phyloP scores from a whole-genome alignment of 371 early-diverging fungal species.

The Lichtheimia corymbifera region DNA sequence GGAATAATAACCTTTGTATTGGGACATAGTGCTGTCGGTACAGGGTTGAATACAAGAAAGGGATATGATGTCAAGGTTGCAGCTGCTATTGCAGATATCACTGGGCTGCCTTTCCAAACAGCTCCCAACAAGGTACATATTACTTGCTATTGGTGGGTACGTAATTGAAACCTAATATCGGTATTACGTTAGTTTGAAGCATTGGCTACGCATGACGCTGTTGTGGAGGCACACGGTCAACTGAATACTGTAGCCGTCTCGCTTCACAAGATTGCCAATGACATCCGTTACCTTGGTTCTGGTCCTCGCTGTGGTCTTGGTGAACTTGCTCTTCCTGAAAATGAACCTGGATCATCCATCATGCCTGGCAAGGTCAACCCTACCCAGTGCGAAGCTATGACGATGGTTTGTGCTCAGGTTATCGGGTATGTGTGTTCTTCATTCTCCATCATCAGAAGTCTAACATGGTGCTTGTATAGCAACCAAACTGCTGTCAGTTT shows the following conservation, averaged over 20 bases:
- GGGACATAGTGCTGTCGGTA: constrained; percentile 72
- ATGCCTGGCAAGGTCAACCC: constrained; percentile 96
- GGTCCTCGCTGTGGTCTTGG: constrained; percentile 93
- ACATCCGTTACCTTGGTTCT: constrained; percentile 85
- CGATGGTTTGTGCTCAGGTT: constrained; percentile 92
- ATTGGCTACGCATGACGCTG: constrained; percentile 87
- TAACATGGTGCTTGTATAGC: constrained; percentile 22
- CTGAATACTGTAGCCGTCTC: constrained; percentile 85
- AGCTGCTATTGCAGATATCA: constrained; percentile 67
- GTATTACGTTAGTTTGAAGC: constrained; percentile 70
- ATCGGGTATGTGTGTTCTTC: constrained; percentile 32
- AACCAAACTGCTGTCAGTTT: constrained; percentile 82
- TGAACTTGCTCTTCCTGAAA: constrained; percentile 84
- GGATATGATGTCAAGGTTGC: constrained; percentile 83
- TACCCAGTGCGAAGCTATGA: constrained; percentile 92
- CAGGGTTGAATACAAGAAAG: constrained; percentile 80
- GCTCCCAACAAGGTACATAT: constrained; percentile 88
- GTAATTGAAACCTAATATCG: not conserved
- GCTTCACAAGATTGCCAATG: constrained; percentile 91
- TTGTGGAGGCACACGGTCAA: constrained; percentile 86
- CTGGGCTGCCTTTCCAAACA: constrained; percentile 75
- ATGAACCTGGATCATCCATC: constrained; percentile 91
- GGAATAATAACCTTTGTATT: too few relatives aligned
- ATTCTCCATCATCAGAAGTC: not conserved
- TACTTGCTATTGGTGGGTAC: not conserved